phyloP scores from a whole-genome alignment of 768 basidiomycete genomes.

The Megacollybia marginata region DNA sequence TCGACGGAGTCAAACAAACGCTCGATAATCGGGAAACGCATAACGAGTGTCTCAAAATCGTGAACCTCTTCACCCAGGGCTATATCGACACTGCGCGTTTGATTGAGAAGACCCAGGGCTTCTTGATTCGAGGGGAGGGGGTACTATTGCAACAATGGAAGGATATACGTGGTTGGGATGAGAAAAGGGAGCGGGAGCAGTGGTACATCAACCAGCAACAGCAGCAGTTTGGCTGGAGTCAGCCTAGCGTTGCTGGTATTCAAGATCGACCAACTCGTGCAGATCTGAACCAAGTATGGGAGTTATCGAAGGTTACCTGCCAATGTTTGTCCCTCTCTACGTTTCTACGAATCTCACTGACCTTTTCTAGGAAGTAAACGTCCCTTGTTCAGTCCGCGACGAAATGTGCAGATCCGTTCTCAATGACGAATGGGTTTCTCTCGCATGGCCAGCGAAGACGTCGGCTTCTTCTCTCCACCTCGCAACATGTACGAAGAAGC shows the following conservation, averaged over 20 bases:
- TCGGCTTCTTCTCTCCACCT: conserved; percentile 82
- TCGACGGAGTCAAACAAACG: conserved; percentile 78
- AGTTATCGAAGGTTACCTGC: conserved; percentile 85
- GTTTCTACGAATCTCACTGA: conserved; percentile 1
- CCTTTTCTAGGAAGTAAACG: conserved; percentile 63
- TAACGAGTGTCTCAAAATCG: conserved; percentile 91
- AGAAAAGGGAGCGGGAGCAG: conserved; percentile 53
- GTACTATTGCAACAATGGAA: conserved; percentile 80
- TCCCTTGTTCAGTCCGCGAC: conserved; percentile 91
- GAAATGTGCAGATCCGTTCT: conserved; percentile 94
- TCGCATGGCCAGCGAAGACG: conserved; percentile 92
- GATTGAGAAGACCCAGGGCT: conserved; percentile 72
- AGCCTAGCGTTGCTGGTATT: conserved; percentile 32
- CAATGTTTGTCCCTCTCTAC: conserved; percentile 44
- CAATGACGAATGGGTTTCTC: conserved; percentile 99
- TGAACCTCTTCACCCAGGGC: conserved; percentile 93
- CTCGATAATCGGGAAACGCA: conserved; percentile 71
- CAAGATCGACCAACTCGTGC: conserved; percentile 36
- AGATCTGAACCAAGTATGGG: conserved; percentile 72
- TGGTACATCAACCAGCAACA: conserved; percentile 40
- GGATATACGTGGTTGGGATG: conserved; percentile 85
- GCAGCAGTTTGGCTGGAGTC: conserved; percentile 42
- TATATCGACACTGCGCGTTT: conserved; percentile 84
- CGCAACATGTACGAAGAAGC: conserved; percentile 98
- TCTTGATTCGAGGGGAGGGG: conserved; percentile 52